phyloP scores from a whole-genome alignment of 2,329 filamentous ascomycete genomes.

The Scytalidium sp. region DNA sequence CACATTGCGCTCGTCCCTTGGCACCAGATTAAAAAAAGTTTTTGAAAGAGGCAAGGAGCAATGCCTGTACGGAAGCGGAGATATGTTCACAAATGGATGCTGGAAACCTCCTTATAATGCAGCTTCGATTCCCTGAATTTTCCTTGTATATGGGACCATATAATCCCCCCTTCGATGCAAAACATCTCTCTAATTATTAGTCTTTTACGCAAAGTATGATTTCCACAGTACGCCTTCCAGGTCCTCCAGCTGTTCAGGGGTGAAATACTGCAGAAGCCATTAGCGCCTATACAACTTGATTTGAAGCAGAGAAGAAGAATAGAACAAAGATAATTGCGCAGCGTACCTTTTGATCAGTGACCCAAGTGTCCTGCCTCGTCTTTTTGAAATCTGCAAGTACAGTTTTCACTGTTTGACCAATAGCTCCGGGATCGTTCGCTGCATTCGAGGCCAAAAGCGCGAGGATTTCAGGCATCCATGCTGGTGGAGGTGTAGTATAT shows the following conservation, averaged over 20 bases:
- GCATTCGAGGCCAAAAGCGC: constrained; percentile 82
- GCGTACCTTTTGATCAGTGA: constrained; percentile 92
- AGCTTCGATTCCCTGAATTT: no score
- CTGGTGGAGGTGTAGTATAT: constrained; percentile 86
- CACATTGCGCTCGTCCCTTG: no score
- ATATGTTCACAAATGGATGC: no score
- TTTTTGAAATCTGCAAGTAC: constrained; percentile 99
- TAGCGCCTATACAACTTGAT: constrained; percentile 20
- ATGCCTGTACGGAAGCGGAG: no score
- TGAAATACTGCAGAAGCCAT: constrained; percentile 63
- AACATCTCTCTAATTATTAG: not conserved
- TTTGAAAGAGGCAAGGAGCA: no score
- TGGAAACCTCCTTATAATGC: not conserved
- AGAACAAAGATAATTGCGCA: not conserved
- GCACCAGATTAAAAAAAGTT: no score
- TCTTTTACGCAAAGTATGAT: constrained; percentile 77
- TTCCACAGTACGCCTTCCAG: constrained; percentile 97
- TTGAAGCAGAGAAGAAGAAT: not conserved
- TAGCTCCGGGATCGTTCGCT: constrained; percentile 83
- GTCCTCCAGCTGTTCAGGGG: constrained; percentile 88
- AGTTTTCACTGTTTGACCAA: constrained; percentile 92
- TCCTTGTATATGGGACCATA: no score
- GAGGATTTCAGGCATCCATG: constrained; percentile 91
- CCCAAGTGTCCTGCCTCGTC: constrained; percentile 98
- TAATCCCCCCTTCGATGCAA: not conserved